Percentiles rank a stretch among this genome's conserved stretches.
These are phyloP conservation scores for Theileria equi DNA, from an alignment of 169 alveolate genomes.

Conservation along the genomic window DNA sequence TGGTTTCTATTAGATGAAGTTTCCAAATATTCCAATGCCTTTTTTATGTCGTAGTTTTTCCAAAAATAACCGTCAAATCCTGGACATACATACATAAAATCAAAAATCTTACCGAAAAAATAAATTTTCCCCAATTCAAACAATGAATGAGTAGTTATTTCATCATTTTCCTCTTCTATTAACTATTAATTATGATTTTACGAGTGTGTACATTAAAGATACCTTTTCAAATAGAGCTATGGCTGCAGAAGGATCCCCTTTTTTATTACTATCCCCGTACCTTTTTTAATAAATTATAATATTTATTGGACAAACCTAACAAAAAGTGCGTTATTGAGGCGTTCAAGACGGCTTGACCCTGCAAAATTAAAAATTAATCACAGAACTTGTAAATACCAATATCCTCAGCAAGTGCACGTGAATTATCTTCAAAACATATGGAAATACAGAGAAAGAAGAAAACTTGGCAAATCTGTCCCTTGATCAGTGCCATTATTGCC, in stretches of 20 bases:
- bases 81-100: not conserved
- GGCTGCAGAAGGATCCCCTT: slow-evolving; percentile 18
- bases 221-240: slow-evolving; percentile 38
- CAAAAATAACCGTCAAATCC: slow-evolving; percentile 22
- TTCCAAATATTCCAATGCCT: slow-evolving; percentile 35
- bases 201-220: not conserved
- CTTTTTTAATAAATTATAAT: not conserved
- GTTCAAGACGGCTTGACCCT: slow-evolving; percentile 6
- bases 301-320: slow-evolving; percentile 12
- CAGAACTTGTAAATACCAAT: not conserved
- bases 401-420: not conserved
- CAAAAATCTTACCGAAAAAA: slow-evolving; percentile 24
- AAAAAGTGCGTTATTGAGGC: slow-evolving; percentile 25
- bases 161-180: slow-evolving; percentile 31
- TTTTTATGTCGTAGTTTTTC: slow-evolving; percentile 18
- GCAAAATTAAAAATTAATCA: not conserved
- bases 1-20: slow-evolving; percentile 42
- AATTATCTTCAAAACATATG: not conserved
- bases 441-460: not conserved
- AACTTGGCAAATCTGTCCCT: not conserved
- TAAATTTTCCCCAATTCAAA: slow-evolving; percentile 44
- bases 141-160: slow-evolving; percentile 40
- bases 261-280: slow-evolving; percentile 19
- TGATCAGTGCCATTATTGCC: not conserved
- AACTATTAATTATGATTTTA: slow-evolving; percentile 1